Percentiles rank a stretch among this genome's conserved stretches.
These are phyloP conservation scores for Albizia julibrissin DNA, from an alignment of 306 rosid genomes.

Conservation along the genomic window DNA sequence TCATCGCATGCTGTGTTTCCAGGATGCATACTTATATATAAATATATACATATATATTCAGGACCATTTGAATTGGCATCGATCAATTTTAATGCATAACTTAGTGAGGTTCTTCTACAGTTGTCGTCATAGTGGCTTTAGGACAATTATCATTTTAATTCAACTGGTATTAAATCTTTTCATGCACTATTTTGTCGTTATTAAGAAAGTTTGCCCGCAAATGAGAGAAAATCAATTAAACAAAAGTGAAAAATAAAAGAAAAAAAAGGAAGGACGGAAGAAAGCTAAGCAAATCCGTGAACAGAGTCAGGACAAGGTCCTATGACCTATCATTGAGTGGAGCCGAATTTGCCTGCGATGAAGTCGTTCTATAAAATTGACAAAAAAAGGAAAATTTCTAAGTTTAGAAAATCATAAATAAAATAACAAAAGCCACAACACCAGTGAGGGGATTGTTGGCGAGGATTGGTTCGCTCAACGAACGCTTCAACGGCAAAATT, in stretches of 20 bases:
- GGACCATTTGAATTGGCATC: too few species aligned
- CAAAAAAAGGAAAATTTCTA: neutral
- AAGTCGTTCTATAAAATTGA: slow-evolving; percentile 14
- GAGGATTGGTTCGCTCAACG: slow-evolving; percentile 66
- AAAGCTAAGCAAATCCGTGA: neutral
- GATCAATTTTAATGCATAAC: too few species aligned
- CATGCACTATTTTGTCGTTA: neutral
- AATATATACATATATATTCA: too few species aligned
- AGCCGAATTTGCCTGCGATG: neutral
- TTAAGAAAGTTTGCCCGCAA: neutral
- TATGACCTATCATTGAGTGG: slow-evolving; percentile 28
- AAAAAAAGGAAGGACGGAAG: neutral
- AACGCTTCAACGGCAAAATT: slow-evolving; percentile 96
- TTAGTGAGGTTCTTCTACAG: neutral
- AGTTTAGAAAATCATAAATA: neutral
- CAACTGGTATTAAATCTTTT: neutral
- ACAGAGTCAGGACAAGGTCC: neutral
- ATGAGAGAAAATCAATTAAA: neutral
- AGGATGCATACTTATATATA: too few species aligned
- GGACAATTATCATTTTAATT: too few species aligned
- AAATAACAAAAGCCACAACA: slow-evolving; percentile 2
- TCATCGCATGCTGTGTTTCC: too few species aligned
- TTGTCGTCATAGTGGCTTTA: too few species aligned
- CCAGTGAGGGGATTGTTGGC: slow-evolving; percentile 51
- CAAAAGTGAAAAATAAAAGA: neutral